phyloP scores from a whole-genome alignment of 2,329 filamentous ascomycete species.

The Zymoseptoria ardabiliae region DNA sequence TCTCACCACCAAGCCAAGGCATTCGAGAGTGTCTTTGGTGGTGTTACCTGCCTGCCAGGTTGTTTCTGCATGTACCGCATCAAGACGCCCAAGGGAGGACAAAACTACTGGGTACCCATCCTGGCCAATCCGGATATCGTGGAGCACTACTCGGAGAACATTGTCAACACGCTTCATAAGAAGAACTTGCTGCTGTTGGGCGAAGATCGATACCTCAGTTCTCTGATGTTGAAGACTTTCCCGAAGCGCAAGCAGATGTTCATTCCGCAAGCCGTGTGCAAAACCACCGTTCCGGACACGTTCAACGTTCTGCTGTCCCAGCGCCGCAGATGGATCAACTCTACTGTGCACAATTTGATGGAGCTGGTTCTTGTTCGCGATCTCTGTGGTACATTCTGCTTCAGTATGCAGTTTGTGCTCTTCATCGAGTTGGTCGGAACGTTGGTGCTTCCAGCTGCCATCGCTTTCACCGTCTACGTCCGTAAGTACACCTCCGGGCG shows the following conservation, averaged over 20 bases:
- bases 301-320: constrained; percentile 92
- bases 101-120: constrained; percentile 99
- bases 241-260: constrained; percentile 99
- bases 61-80: constrained; percentile 99
- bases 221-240: constrained; percentile 96
- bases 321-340: constrained; percentile 97
- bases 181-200: constrained; percentile 89
- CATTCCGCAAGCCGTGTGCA: constrained; percentile 96
- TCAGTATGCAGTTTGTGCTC: constrained; percentile 99
- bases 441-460: constrained; percentile 87
- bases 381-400: constrained; percentile 97
- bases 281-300: constrained; percentile 88
- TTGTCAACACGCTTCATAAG: constrained; percentile 96
- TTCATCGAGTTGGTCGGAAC: constrained; percentile 94
- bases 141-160: constrained; percentile 98
- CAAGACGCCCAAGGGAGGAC: constrained; percentile 94
- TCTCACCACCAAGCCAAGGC: constrained; percentile 95
- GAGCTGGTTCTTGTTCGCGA: constrained; percentile 92
- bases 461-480: constrained; percentile 94
- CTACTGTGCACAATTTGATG: constrained; percentile 97
- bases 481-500: constrained; percentile 50
- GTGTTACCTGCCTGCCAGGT: constrained; percentile 95
- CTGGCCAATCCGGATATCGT: constrained; percentile 97
- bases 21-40: constrained; percentile 96
- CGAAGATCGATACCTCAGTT: constrained; percentile 91